A percentile compares a stretch with the other conserved stretches of the same genome.
Evolutionary conservation across 2,329 filamentous ascomycete species (phyloP).

Genomic region (Cercospora sp.): DNA sequence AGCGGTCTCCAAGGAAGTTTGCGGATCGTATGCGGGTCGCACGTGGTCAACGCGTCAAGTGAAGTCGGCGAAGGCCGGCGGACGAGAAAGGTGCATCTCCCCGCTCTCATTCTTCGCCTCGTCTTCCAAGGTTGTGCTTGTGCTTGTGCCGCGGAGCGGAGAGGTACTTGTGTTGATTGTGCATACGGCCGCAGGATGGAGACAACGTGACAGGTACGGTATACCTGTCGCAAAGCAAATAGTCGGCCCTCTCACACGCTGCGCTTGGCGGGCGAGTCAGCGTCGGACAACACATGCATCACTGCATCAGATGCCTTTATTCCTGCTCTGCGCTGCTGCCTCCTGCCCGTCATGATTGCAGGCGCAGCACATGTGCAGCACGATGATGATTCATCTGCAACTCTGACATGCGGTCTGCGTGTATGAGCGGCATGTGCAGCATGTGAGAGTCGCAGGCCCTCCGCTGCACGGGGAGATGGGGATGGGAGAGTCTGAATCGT

Average conservation of each 20-base stretch:
- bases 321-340: background rate
- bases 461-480: background rate
- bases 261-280: background rate
- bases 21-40: background rate
- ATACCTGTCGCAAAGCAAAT: background rate
- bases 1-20: background rate
- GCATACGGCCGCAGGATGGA: background rate
- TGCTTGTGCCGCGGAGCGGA: background rate
- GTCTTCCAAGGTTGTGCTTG: background rate
- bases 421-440: background rate
- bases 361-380: background rate
- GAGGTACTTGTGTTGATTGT: background rate
- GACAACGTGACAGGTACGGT: background rate
- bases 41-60: background rate
- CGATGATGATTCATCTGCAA: background rate
- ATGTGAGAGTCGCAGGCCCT: background rate
- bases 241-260: background rate
- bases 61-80: background rate
- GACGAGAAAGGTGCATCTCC: background rate
- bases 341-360: background rate
- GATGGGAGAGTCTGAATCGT: background rate
- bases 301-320: background rate
- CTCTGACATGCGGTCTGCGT: background rate
- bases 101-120: background rate
- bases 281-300: constrained; percentile 12